These are phyloP conservation scores for Phytopythium sindhum DNA, from an alignment of 352 stramenopile genomes.

Conservation along the genomic window DNA sequence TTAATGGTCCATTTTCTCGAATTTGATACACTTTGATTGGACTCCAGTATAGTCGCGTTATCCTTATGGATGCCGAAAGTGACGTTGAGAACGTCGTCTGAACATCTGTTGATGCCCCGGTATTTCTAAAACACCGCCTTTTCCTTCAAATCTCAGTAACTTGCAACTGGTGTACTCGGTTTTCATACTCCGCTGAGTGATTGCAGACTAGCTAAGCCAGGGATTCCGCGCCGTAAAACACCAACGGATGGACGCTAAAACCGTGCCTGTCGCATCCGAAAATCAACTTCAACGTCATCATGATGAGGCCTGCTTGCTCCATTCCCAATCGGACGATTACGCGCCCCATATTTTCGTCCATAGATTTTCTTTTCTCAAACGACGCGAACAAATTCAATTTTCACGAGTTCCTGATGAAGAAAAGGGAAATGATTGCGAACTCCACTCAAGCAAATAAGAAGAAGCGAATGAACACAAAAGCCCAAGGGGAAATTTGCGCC, in stretches of 20 bases:
- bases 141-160: too few species aligned
- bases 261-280: background rate
- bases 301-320: background rate
- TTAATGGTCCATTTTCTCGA: too few species aligned
- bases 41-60: too few species aligned
- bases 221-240: background rate
- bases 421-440: background rate
- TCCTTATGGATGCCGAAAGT: too few species aligned
- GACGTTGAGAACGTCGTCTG: too few species aligned
- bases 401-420: too few species aligned
- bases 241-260: background rate
- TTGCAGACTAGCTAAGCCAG: background rate
- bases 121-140: too few species aligned
- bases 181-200: background rate
- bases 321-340: background rate
- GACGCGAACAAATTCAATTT: background rate
- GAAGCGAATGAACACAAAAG: too few species aligned
- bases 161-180: background rate
- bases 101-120: too few species aligned
- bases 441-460: background rate
- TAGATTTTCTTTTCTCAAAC: background rate
- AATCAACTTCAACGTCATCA: slow-evolving; percentile 3
- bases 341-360: background rate
- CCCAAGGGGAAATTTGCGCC: background rate
- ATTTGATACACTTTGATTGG: too few species aligned